phyloP scores from a whole-genome alignment of 176 grass and related monocot species.

The Carex myosuroides region DNA sequence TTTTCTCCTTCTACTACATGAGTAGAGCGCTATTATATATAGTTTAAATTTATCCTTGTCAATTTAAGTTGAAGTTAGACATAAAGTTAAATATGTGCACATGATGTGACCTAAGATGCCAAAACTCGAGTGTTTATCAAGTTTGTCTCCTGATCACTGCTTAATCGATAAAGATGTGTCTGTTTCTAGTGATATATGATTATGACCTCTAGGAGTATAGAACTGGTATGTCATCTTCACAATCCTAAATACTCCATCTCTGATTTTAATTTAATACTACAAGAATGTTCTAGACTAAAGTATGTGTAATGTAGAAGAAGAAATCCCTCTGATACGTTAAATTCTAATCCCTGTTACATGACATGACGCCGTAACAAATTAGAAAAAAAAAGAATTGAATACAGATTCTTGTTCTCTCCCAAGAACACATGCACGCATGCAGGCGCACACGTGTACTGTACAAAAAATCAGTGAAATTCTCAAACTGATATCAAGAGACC shows the following conservation, averaged over 20 bases:
- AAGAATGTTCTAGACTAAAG: constrained; percentile 7
- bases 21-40: background rate
- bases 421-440: background rate
- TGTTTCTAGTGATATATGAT: constrained; percentile 1
- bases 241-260: background rate
- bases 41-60: no score
- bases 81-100: constrained; percentile 12
- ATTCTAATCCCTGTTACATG: background rate
- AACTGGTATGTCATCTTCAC: constrained; percentile 14
- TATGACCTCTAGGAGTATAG: background rate
- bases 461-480: background rate
- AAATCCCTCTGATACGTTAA: background rate
- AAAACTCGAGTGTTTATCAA: background rate
- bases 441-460: background rate
- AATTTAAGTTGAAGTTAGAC: constrained; percentile 7
- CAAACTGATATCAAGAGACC: background rate
- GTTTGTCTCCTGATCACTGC: background rate
- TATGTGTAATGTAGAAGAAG: background rate
- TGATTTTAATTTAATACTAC: background rate
- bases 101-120: constrained; percentile 25
- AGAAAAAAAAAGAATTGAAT: background rate
- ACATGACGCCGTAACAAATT: background rate
- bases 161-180: constrained; percentile 13
- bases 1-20: background rate
- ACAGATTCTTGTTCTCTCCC: background rate